Percentiles rank a stretch among this genome's conserved stretches.
These are phyloP conservation scores for Millerago galiae DNA, from an alignment of 805 yeast genomes.

Conservation along the genomic window DNA sequence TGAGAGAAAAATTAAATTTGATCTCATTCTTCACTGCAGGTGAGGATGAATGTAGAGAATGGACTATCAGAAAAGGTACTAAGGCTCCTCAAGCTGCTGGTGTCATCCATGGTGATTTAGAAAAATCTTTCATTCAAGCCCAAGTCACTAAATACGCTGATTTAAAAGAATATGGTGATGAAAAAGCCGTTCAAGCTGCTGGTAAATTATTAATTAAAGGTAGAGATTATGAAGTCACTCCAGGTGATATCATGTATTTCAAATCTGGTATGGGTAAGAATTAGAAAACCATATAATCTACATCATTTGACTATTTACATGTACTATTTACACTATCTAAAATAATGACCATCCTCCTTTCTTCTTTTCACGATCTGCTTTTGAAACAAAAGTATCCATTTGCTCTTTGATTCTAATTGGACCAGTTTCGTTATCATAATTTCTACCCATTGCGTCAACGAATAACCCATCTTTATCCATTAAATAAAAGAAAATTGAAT, in stretches of 20 bases:
- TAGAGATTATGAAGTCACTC: conserved; percentile 90
- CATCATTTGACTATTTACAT: neutral
- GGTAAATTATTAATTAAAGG: conserved; percentile 92
- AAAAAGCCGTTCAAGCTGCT: conserved; percentile 71
- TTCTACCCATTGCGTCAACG: conserved; percentile 91
- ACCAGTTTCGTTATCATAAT: conserved; percentile 74
- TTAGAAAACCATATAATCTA: neutral
- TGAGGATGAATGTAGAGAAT: conserved; percentile 93
- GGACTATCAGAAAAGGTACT: conserved; percentile 91
- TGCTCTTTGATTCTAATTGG: conserved; percentile 70
- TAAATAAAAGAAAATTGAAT: conserved; percentile 91
- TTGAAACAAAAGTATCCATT: conserved; percentile 69
- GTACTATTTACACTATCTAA: neutral
- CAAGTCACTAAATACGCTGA: conserved; percentile 85
- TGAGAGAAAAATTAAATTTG: conserved; percentile 82
- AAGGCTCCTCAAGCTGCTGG: conserved; percentile 99
- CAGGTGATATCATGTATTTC: conserved; percentile 87
- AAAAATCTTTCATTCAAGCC: conserved; percentile 91
- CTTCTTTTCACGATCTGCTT: conserved; percentile 58
- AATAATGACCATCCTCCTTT: conserved; percentile 47
- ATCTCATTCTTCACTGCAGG: conserved; percentile 96
- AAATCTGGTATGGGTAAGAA: conserved; percentile 89
- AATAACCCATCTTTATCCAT: conserved; percentile 99
- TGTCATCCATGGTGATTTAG: conserved; percentile 92
- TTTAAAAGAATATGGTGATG: conserved; percentile 72